These are phyloP conservation scores for Pyracantha coccinea DNA, from an alignment of 331 rosid species.

Conservation along the genomic window DNA sequence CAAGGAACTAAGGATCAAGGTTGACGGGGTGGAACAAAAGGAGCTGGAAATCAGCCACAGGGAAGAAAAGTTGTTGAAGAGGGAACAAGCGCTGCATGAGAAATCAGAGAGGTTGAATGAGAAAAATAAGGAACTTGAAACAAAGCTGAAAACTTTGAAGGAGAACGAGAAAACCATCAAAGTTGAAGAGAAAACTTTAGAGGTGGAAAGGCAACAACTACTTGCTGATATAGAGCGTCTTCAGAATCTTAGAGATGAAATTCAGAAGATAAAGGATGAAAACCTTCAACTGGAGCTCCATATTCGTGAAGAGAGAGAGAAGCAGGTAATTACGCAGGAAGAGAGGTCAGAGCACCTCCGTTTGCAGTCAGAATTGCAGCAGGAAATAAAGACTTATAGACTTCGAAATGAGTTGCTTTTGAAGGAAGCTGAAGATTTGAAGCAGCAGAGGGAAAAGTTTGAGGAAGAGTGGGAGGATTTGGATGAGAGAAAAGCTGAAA, in stretches of 20 bases:
- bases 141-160: constrained; percentile 38
- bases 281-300: constrained; percentile 48
- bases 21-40: constrained; percentile 43
- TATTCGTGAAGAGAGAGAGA: constrained; percentile 52
- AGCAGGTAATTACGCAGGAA: constrained; percentile 39
- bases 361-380: constrained; percentile 61
- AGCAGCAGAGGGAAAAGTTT: constrained; percentile 67
- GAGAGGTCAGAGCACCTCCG: constrained; percentile 72
- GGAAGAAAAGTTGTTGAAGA: constrained; percentile 59
- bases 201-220: constrained; percentile 50
- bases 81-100: constrained; percentile 54
- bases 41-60: constrained; percentile 62
- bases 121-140: constrained; percentile 60
- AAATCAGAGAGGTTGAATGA: constrained; percentile 75
- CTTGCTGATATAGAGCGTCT: constrained; percentile 45
- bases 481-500: constrained; percentile 61
- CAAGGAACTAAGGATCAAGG: constrained; percentile 42
- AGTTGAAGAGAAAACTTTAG: constrained; percentile 56
- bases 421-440: constrained; percentile 61
- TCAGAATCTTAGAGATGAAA: constrained; percentile 45
- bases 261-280: constrained; percentile 47
- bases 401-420: constrained; percentile 39
- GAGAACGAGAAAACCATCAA: constrained; percentile 57
- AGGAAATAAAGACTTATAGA: constrained; percentile 64
- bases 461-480: constrained; percentile 85